A percentile compares a stretch with the other conserved stretches of the same genome.
Conservation (phyloP, 1,139 yeast genomes). For the Wickerhamomyces sp. region DNA sequence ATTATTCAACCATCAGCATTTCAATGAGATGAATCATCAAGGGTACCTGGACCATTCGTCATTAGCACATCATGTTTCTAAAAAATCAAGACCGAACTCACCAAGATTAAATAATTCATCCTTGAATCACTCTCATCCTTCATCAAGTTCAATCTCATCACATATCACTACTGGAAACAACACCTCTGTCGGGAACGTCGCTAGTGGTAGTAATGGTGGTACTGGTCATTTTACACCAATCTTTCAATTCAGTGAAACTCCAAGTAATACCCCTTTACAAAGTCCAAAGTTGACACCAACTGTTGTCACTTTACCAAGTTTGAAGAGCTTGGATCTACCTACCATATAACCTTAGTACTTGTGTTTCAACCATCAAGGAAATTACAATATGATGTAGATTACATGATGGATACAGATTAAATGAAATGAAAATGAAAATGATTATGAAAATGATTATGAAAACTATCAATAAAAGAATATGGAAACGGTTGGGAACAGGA, state of each 20-base stretch:
- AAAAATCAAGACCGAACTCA: conserved; percentile 24
- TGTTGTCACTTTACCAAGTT: conserved; percentile 20
- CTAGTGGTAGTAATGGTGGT: background rate
- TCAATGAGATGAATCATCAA: background rate
- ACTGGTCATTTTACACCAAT: conserved; percentile 6
- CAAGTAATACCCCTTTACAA: conserved; percentile 24
- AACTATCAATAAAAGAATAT: no score
- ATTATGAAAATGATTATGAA: no score
- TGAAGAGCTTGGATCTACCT: conserved; percentile 23
- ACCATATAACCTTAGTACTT: background rate
- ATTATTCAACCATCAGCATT: conserved; percentile 5
- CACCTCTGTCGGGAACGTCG: background rate
- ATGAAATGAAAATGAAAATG: no score
- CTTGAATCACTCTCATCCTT: background rate
- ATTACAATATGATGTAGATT: no score
- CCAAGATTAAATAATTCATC: conserved; percentile 6
- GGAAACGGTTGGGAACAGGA: no score
- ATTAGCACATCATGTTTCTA: conserved; percentile 5
- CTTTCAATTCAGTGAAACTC: conserved; percentile 22
- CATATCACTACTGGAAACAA: background rate
- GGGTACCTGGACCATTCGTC: background rate
- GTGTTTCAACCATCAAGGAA: no score
- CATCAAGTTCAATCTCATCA: background rate
- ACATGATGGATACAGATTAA: no score
- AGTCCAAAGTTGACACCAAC: conserved; percentile 20